These are phyloP conservation scores for Fusarium nisikadoi DNA, from an alignment of 2,329 filamentous ascomycete species.

Conservation along the genomic window DNA sequence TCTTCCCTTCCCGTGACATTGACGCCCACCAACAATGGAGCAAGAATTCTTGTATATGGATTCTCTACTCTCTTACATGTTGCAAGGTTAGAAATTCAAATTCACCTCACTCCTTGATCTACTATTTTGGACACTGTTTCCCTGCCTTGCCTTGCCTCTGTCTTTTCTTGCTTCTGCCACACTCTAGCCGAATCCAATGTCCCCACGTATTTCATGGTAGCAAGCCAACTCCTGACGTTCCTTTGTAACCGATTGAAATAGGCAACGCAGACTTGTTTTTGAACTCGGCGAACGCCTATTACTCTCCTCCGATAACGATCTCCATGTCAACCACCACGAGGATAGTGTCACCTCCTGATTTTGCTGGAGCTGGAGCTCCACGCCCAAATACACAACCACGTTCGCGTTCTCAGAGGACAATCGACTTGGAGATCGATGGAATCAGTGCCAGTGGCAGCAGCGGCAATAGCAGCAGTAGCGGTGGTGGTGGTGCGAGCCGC, in stretches of 20 bases:
- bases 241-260: constrained; percentile 36
- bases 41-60: constrained; percentile 38
- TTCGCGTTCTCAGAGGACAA: constrained; percentile 27
- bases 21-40: constrained; percentile 39
- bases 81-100: constrained; percentile 43
- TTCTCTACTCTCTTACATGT: constrained; percentile 32
- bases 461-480: background rate
- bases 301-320: constrained; percentile 35
- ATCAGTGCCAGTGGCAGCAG: background rate
- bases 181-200: constrained; percentile 5
- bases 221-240: constrained; percentile 37
- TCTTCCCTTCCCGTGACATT: constrained; percentile 29
- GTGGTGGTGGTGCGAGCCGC: constrained; percentile 20
- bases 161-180: background rate
- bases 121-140: background rate
- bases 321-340: constrained; percentile 42
- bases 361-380: constrained; percentile 19
- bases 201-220: constrained; percentile 16
- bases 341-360: constrained; percentile 29
- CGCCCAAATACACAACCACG: constrained; percentile 6
- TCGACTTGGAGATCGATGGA: constrained; percentile 18
- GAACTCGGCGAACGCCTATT: constrained; percentile 24
- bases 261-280: constrained; percentile 39
- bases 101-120: background rate
- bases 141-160: background rate